These are phyloP conservation scores for Flaveria linearis DNA, from an alignment of 129 eudicot species.

Conservation along the genomic window DNA sequence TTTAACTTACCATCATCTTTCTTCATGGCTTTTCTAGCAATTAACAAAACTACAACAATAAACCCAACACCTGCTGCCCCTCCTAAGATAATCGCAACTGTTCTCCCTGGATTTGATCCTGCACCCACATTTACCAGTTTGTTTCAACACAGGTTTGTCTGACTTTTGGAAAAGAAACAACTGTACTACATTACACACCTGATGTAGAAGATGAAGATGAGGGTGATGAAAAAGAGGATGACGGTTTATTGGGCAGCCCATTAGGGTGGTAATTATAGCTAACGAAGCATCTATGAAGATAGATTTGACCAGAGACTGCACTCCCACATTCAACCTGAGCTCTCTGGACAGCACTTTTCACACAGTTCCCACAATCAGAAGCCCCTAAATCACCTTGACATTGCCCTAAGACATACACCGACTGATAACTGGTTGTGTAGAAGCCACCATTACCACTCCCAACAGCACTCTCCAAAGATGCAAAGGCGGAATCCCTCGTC, in stretches of 20 bases:
- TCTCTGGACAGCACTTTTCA: slow-evolving; percentile 73
- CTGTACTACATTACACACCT: slow-evolving; percentile 41
- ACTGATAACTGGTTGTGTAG: slow-evolving; percentile 56
- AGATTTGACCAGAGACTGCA: slow-evolving; percentile 70
- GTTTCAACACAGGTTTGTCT: not conserved
- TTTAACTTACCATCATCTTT: slow-evolving; percentile 85
- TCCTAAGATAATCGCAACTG: slow-evolving; percentile 94
- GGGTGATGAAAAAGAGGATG: slow-evolving; percentile 47
- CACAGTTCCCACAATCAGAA: slow-evolving; percentile 75
- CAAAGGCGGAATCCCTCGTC: slow-evolving; percentile 64
- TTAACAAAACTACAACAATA: slow-evolving; percentile 63
- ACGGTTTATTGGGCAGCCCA: slow-evolving; percentile 28
- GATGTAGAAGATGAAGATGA: slow-evolving; percentile 43
- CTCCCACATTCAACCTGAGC: slow-evolving; percentile 91
- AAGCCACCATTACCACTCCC: slow-evolving; percentile 46
- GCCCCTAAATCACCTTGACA: slow-evolving; percentile 86
- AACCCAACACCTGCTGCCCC: slow-evolving; percentile 97
- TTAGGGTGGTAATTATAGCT: slow-evolving; percentile 65
- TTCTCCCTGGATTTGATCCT: slow-evolving; percentile 76
- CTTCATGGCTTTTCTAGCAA: slow-evolving; percentile 72
- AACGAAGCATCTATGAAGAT: slow-evolving; percentile 72
- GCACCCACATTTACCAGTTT: slow-evolving; percentile 18
- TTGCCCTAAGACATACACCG: slow-evolving; percentile 74
- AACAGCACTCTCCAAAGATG: slow-evolving; percentile 51
- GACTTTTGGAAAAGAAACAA: not conserved